Evolutionary conservation across 2,329 filamentous ascomycete genomes (phyloP), one percentile per base, ranked within the genome.

Genomic region (Ambrosiella cleistominuta): DNA sequence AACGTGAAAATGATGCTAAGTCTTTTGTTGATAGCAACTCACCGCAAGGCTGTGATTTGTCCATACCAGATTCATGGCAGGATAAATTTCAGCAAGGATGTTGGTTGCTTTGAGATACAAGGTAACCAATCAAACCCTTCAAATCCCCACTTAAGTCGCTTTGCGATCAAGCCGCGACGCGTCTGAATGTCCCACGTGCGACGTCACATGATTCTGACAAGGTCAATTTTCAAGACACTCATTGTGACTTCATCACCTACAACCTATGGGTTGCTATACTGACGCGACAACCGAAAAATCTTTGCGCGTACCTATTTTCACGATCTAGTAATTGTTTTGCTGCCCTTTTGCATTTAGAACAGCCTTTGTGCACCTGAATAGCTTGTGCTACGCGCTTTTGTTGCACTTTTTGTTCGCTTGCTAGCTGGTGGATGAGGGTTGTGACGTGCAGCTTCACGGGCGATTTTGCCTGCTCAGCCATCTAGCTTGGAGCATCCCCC

Each of bases 381-480:
- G 19, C 8, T 2, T 52, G 52, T 47, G 44, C 45, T 19, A 49
- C 45, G 45, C 44, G 12, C 15, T 49, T 45, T 36, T 51, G 53
- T 47, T 47, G 52, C 66, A 66, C 70, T 72, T 72, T 68, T 76
- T 74, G 70, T 72, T 70, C 8, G 9, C 7, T 51, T 36, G 47
- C 27, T 36, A n/a, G 35, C 27, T 35, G 19, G 47, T 36, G 8
- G 47, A 51, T 51, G 47, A 51, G 47, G 47, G 69, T 68, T 67
- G 66, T 67, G 67, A 67, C 69, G 66, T 68, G 66, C 64, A 67
- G 69, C 67, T 69, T 71, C 69, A 71, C 71, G 71, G 75, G 76
- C 75, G 72, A 70, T 68, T 67, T 69, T 71, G 75, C 72, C 72
- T 73, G 69, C 69, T 45, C 71, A 66, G 72, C 56, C 56, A 37